These are phyloP conservation scores for Xylaria sp. DNA, from an alignment of 2,329 filamentous ascomycete species.

Conservation along the genomic window DNA sequence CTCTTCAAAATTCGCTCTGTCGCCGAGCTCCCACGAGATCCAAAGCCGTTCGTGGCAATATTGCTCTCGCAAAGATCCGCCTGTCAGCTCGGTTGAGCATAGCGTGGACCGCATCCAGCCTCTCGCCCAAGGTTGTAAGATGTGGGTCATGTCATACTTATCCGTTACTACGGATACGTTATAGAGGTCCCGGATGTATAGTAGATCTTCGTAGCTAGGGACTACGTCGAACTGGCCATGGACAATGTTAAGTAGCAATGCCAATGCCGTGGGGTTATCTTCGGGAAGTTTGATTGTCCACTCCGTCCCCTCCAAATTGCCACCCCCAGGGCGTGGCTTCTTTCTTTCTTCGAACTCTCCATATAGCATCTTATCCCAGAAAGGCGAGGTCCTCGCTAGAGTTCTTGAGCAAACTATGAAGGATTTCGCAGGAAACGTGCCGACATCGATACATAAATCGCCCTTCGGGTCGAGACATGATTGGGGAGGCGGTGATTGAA, in stretches of 20 bases:
- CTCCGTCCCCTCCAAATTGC: constrained; percentile 12
- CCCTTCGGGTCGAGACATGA: constrained; percentile 5
- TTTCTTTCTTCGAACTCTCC: constrained; percentile 11
- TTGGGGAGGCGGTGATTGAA: background rate
- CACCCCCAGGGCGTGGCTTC: background rate
- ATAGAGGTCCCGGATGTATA: constrained; percentile 25
- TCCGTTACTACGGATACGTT: constrained; percentile 34
- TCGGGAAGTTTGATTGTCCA: constrained; percentile 40
- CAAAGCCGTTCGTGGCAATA: constrained; percentile 29
- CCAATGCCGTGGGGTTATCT: constrained; percentile 39
- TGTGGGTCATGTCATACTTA: constrained; percentile 36
- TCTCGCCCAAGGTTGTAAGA: constrained; percentile 33
- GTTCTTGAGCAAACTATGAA: constrained; percentile 18
- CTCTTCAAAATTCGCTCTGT: constrained; percentile 20
- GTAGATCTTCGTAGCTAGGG: constrained; percentile 5
- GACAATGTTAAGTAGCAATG: constrained; percentile 41
- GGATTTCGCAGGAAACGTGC: background rate
- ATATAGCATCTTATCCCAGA: constrained; percentile 16
- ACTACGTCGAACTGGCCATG: constrained; percentile 38
- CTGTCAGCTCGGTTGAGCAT: constrained; percentile 19
- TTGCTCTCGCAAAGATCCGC: background rate
- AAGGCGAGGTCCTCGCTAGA: constrained; percentile 5
- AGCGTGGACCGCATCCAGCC: constrained; percentile 26
- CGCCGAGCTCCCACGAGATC: constrained; percentile 31
- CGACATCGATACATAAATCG: constrained; percentile 12